Base-by-base conservation (phyloP, 305 asterid genomes). In the Solanum hybrid region DNA sequence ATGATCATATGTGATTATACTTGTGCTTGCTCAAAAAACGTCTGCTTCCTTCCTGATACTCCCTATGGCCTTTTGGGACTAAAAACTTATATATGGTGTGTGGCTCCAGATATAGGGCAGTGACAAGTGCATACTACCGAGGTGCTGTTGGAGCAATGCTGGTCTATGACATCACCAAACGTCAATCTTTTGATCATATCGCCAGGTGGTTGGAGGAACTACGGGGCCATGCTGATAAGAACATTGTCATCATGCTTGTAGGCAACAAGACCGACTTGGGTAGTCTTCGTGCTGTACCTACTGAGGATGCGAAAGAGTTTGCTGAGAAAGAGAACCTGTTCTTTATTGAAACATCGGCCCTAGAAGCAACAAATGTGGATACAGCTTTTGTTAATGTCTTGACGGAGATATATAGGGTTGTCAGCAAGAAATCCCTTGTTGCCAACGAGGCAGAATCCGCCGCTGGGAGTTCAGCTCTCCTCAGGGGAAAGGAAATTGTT, bases 141-240 rank as follows among this genome's bases (percentile, higher is more conserved):
- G 98, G 98, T 89, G 97, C 98, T 85, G 94, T 95, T 32, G 98
- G 98, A 88, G 98, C 98, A 86, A 92, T 96, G 98, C 94, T 96
- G 85, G 98, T 94, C 27, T 96, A 95, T 88, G 98, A 96, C 90
- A 95, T 96, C 89, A 92, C 95, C 87, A 96, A 92, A 84, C 98
- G 96, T 15, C 95, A 94, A 89, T 91, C 97, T 7, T 96, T 96
- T 82, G 98, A 96, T 90, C 97, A 96, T 35, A 90, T 96, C 11
- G 94, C 96, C 6, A 92, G 96, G 89, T 96, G 98, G 98, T 93
- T 96, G 71, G 97, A 93, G 72, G 98, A 96, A 90, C 87, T 96
- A 90, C 95, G 96, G 2, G 93, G 93, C 85, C 96, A 96, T 80
- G 98, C 97, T 88, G 98, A 96, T 92, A 94, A 94, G 89, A 96